Evolutionary conservation across 2,329 filamentous ascomycete genomes (phyloP).

Genomic region (Sporothrix luriei): DNA sequence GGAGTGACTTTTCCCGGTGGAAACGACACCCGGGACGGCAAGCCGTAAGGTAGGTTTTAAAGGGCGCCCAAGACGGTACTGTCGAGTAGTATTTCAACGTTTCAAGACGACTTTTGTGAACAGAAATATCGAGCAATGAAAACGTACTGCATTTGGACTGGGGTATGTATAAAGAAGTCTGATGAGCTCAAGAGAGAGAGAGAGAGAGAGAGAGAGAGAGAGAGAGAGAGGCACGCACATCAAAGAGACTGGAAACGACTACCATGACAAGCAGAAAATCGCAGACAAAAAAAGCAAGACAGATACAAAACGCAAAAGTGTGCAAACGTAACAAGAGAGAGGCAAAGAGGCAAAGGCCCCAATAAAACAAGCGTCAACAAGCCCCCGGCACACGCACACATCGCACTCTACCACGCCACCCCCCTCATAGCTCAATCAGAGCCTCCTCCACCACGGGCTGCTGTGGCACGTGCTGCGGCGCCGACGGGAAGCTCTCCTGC

Average conservation of each 20-base stretch:
- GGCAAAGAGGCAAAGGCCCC: background rate
- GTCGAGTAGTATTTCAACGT: background rate
- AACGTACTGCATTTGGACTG: background rate
- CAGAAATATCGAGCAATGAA: background rate
- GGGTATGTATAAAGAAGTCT: constrained; percentile 9
- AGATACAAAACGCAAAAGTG: background rate
- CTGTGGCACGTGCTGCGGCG: constrained; percentile 63
- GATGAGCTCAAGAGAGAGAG: background rate
- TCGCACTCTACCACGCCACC: background rate
- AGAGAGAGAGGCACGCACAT: too few species aligned
- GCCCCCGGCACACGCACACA: too few species aligned
- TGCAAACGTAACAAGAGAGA: background rate
- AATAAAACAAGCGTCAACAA: too few species aligned
- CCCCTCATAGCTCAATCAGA: constrained; percentile 67
- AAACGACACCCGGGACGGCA: background rate
- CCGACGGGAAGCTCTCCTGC: constrained; percentile 66
- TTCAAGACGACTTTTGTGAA: background rate
- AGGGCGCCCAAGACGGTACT: background rate
- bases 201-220: background rate
- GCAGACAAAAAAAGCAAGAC: background rate
- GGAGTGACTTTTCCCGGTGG: background rate
- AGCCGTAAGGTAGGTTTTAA: background rate
- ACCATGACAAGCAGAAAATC: background rate
- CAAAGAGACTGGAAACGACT: background rate
- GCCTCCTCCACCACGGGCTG: constrained; percentile 70